These are phyloP conservation scores for Tuber magnatum DNA, from an alignment of 495 filamentous ascomycete genomes.

Conservation along the genomic window DNA sequence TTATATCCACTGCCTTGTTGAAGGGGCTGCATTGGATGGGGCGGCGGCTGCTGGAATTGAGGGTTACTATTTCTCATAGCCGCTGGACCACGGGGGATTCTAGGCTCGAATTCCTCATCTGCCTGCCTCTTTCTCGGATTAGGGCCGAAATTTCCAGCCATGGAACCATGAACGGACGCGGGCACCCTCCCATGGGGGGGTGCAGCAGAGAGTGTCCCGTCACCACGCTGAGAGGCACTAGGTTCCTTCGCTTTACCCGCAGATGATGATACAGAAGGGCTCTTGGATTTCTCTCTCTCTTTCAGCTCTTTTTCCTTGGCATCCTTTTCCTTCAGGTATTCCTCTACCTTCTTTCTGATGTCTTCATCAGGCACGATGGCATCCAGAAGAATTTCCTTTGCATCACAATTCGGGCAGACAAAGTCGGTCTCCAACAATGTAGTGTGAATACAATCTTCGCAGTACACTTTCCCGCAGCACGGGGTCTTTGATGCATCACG, in stretches of 20 bases:
- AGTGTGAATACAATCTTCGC: slow-evolving; percentile 97
- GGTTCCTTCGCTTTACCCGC: slow-evolving; percentile 30
- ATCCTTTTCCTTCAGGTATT: slow-evolving; percentile 65
- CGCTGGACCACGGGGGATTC: slow-evolving; percentile 43
- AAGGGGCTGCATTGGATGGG: slow-evolving; percentile 35
- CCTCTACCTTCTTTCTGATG: slow-evolving; percentile 64
- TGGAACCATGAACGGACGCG: slow-evolving; percentile 43
- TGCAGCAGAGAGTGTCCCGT: slow-evolving; percentile 36
- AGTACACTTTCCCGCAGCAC: slow-evolving; percentile 95
- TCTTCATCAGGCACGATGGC: slow-evolving; percentile 77
- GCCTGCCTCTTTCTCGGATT: slow-evolving; percentile 70
- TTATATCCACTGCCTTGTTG: slow-evolving; percentile 22
- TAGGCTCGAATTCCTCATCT: slow-evolving; percentile 54
- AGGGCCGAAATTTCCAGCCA: slow-evolving; percentile 18
- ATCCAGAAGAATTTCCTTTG: slow-evolving; percentile 86
- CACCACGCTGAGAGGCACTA: slow-evolving; percentile 40
- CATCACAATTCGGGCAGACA: slow-evolving; percentile 82
- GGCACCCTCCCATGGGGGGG: slow-evolving; percentile 25
- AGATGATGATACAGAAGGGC: slow-evolving; percentile 43
- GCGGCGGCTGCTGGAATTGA: slow-evolving; percentile 39
- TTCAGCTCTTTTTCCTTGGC: slow-evolving; percentile 54
- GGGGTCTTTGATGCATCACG: slow-evolving; percentile 96
- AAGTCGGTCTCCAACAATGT: slow-evolving; percentile 96
- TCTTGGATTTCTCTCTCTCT: slow-evolving; percentile 58
- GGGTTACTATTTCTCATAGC: slow-evolving; percentile 43